Percentiles rank a stretch among this genome's conserved stretches.
These are phyloP conservation scores for Erysimum cheiranthoides DNA, from an alignment of 345 rosid species.

Conservation along the genomic window DNA sequence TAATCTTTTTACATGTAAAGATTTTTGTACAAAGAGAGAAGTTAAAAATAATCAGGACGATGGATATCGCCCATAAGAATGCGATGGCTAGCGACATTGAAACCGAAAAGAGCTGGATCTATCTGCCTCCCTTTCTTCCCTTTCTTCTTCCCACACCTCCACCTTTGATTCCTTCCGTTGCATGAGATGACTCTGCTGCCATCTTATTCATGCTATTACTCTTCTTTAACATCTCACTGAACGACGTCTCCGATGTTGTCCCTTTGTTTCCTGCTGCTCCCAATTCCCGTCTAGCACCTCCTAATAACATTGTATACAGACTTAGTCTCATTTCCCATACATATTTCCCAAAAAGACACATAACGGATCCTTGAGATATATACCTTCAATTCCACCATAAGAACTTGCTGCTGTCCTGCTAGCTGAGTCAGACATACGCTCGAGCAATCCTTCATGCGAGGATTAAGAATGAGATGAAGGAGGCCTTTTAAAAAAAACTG, in stretches of 20 bases:
- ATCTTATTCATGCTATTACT: conserved; percentile 37
- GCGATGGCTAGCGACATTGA: conserved; percentile 90
- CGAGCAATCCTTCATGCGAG: conserved; percentile 59
- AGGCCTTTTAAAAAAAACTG: conserved; percentile 46
- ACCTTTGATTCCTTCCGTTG: conserved; percentile 45
- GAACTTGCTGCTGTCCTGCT: conserved; percentile 46
- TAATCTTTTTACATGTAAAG: conserved; percentile 29
- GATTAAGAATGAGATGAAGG: conserved; percentile 53
- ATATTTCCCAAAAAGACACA: neutral
- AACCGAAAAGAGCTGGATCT: conserved; percentile 90
- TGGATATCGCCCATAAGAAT: conserved; percentile 95
- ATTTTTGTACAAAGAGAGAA: conserved; percentile 23
- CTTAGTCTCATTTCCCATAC: neutral
- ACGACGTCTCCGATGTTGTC: conserved; percentile 69
- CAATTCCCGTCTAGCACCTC: neutral
- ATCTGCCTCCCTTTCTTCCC: conserved; percentile 92
- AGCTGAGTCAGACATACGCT: conserved; percentile 47
- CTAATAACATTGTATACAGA: neutral
- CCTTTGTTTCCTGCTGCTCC: conserved; percentile 52
- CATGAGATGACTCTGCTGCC: conserved; percentile 38
- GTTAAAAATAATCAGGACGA: conserved; percentile 66
- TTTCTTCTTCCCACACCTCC: conserved; percentile 70
- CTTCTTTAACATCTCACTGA: conserved; percentile 66
- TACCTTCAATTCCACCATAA: conserved; percentile 54
- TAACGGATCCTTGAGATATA: neutral